These are phyloP conservation scores for Penicillium subrubescens DNA, from an alignment of 495 filamentous ascomycete genomes.

Conservation along the genomic window DNA sequence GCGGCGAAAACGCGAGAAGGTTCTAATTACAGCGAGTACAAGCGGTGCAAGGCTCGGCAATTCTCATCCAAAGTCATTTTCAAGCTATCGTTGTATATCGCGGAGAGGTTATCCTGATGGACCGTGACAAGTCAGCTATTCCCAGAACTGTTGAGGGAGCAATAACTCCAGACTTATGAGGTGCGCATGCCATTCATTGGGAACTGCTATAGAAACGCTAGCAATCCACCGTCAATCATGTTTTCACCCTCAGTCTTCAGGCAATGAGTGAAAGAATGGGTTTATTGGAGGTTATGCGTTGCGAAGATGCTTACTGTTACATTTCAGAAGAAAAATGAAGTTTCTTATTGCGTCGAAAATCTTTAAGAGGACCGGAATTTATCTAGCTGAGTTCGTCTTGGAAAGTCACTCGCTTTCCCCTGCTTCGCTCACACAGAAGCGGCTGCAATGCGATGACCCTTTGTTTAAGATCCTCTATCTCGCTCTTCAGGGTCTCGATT, in stretches of 20 bases:
- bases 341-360: neutral
- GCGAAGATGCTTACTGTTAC: neutral
- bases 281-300: neutral
- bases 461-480: neutral
- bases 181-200: neutral
- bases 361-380: neutral
- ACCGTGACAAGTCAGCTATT: neutral
- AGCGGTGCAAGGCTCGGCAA: neutral
- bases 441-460: neutral
- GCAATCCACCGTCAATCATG: neutral
- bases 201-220: neutral
- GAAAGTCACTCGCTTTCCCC: neutral
- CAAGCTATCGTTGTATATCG: neutral
- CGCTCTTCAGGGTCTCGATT: neutral
- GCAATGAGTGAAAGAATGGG: neutral
- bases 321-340: neutral
- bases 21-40: neutral
- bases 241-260: neutral
- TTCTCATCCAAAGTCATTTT: neutral
- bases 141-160: neutral
- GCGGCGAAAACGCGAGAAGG: neutral
- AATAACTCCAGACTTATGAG: neutral
- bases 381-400: neutral
- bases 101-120: neutral
- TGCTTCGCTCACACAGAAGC: neutral